Conservation (phyloP, 495 filamentous ascomycete species). For the Tuber calosporum region DNA sequence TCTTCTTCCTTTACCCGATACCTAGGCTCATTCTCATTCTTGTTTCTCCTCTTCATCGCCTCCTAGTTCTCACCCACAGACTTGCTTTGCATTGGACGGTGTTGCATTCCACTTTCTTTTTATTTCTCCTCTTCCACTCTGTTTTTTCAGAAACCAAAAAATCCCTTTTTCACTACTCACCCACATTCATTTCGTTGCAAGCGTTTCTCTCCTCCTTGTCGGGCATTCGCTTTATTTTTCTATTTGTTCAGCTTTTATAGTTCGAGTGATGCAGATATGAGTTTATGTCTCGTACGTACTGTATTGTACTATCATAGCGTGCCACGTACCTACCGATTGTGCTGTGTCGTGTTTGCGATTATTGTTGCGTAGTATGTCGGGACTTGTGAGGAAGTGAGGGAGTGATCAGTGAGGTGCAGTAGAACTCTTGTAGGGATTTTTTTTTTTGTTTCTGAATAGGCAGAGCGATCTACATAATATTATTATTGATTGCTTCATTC, state of each 20-base stretch:
- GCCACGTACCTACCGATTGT: not conserved
- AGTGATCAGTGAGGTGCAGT: not conserved
- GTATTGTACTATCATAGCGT: not conserved
- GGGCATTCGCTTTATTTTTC: not conserved
- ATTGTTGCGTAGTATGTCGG: not conserved
- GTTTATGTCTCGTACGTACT: not conserved
- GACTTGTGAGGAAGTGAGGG: not conserved
- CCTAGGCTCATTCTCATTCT: not conserved
- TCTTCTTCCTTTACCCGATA: not conserved
- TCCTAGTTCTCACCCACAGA: not conserved
- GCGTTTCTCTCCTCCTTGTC: not conserved
- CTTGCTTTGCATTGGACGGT: not conserved
- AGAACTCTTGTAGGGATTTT: not conserved
- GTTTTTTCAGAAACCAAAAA: not conserved
- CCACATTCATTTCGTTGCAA: not conserved
- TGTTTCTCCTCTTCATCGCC: not conserved
- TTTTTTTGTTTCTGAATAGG: not conserved
- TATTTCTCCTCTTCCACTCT: not conserved
- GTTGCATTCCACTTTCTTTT: not conserved
- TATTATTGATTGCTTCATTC: not conserved
- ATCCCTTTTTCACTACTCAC: not conserved
- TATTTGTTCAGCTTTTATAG: not conserved
- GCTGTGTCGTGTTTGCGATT: not conserved
- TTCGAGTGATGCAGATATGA: slow-evolving; percentile 4
- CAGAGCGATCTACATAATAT: not conserved